These are phyloP conservation scores for Leccinum subrobustum DNA, from an alignment of 1,284 basidiomycete genomes.

Conservation along the genomic window DNA sequence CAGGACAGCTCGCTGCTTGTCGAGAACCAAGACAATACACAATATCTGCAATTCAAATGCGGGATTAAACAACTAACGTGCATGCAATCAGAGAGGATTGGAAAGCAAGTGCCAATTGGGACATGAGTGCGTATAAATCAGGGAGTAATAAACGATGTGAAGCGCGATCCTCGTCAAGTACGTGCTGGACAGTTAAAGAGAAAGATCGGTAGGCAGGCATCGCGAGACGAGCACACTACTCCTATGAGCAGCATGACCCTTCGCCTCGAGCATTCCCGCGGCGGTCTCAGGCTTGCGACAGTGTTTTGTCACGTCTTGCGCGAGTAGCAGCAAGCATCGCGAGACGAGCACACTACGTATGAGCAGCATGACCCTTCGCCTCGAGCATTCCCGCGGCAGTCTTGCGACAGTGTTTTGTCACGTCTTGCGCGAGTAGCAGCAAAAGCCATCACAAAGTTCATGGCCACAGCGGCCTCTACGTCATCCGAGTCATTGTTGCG, in stretches of 20 bases:
- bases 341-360: background rate
- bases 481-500: constrained; percentile 61
- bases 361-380: background rate
- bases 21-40: too few species aligned
- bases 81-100: too few species aligned
- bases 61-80: too few species aligned
- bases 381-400: background rate
- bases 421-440: background rate
- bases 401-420: background rate
- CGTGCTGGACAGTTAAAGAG: too few species aligned
- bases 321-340: constrained; percentile 51
- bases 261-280: background rate
- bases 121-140: too few species aligned
- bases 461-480: constrained; percentile 70
- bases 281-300: background rate
- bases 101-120: too few species aligned
- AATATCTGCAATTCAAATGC: too few species aligned
- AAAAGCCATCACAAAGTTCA: constrained; percentile 73
- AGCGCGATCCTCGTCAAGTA: too few species aligned
- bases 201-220: background rate
- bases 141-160: too few species aligned
- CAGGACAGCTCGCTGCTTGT: too few species aligned
- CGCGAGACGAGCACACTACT: background rate
- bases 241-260: background rate
- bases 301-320: background rate